Conservation (phyloP, 2,329 filamentous ascomycete genomes). For the Capronia coronata region DNA sequence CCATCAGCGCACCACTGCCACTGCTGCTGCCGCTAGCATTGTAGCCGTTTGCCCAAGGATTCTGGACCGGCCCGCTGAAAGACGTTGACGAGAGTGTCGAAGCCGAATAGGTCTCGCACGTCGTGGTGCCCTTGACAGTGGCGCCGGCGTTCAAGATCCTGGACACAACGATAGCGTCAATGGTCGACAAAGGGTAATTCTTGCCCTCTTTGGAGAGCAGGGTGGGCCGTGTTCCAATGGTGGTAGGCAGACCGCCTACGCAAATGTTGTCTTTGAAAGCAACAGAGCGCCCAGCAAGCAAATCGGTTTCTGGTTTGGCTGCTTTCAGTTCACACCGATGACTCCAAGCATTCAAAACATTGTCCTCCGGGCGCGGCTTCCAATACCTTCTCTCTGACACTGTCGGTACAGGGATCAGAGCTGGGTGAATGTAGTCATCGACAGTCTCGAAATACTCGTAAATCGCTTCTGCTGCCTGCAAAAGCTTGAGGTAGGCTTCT, state of each 20-base stretch:
- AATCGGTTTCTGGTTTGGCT: slow-evolving; percentile 12
- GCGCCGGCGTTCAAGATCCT: slow-evolving; percentile 48
- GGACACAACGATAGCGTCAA: slow-evolving; percentile 51
- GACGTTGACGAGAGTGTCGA: slow-evolving; percentile 45
- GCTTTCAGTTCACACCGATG: slow-evolving; percentile 31
- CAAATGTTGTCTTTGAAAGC: slow-evolving; percentile 52
- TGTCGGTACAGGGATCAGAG: slow-evolving; percentile 28
- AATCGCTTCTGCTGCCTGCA: slow-evolving; percentile 25
- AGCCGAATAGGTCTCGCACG: slow-evolving; percentile 51
- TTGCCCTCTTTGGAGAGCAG: slow-evolving; percentile 23
- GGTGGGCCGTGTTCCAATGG: slow-evolving; percentile 41
- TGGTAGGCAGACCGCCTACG: slow-evolving; percentile 49
- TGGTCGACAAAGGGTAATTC: slow-evolving; percentile 47
- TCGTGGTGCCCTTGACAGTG: slow-evolving; percentile 46
- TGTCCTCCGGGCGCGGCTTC: slow-evolving; percentile 28
- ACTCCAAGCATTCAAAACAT: slow-evolving; percentile 40
- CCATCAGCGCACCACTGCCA: slow-evolving; percentile 44
- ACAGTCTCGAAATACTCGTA: slow-evolving; percentile 29
- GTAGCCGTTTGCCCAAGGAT: slow-evolving; percentile 42
- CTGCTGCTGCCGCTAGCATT: slow-evolving; percentile 47
- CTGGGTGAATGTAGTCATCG: slow-evolving; percentile 34
- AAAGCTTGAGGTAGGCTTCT: slow-evolving; percentile 24
- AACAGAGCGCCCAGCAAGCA: slow-evolving; percentile 42
- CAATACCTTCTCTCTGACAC: slow-evolving; percentile 11
- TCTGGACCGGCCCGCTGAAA: slow-evolving; percentile 44